These are phyloP conservation scores for Aquilaria agallochum DNA, from an alignment of 441 rosid species.

Conservation along the genomic window DNA sequence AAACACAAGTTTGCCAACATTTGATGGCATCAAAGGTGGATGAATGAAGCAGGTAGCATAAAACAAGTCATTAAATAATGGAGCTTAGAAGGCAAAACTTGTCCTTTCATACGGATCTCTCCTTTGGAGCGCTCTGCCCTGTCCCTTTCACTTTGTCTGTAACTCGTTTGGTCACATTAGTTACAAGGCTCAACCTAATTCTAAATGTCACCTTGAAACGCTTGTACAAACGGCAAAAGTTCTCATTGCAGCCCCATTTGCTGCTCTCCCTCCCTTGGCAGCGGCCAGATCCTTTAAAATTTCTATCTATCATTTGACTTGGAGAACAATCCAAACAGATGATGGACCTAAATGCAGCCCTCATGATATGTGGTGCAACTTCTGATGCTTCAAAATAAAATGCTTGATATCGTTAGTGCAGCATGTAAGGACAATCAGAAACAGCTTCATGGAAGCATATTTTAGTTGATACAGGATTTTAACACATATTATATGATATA, in stretches of 20 bases:
- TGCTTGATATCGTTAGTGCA: neutral
- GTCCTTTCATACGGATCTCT: slow-evolving; percentile 53
- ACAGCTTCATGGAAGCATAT: slow-evolving; percentile 8
- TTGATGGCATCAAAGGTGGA: slow-evolving; percentile 17
- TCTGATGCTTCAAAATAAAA: neutral
- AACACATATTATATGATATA: slow-evolving; percentile 7
- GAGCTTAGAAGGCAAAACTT: slow-evolving; percentile 34
- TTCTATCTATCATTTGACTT: slow-evolving; percentile 8
- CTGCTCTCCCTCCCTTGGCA: too few species aligned
- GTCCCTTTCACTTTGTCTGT: slow-evolving; percentile 24
- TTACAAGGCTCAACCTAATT: slow-evolving; percentile 15
- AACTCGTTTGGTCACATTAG: slow-evolving; percentile 7
- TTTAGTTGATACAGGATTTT: slow-evolving; percentile 5
- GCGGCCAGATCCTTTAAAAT: too few species aligned
- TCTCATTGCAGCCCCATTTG: neutral
- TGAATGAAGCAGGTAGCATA: slow-evolving; percentile 25
- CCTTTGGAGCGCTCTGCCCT: slow-evolving; percentile 25
- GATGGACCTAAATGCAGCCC: neutral
- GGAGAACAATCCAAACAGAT: neutral
- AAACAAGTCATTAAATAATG: slow-evolving; percentile 6
- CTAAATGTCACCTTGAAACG: slow-evolving; percentile 9
- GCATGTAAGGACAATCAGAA: slow-evolving; percentile 29
- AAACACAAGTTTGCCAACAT: slow-evolving; percentile 24
- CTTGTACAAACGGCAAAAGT: slow-evolving; percentile 5
- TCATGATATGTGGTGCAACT: neutral